phyloP scores from a whole-genome alignment of 768 basidiomycete genomes.

The Boletus coccyginus region DNA sequence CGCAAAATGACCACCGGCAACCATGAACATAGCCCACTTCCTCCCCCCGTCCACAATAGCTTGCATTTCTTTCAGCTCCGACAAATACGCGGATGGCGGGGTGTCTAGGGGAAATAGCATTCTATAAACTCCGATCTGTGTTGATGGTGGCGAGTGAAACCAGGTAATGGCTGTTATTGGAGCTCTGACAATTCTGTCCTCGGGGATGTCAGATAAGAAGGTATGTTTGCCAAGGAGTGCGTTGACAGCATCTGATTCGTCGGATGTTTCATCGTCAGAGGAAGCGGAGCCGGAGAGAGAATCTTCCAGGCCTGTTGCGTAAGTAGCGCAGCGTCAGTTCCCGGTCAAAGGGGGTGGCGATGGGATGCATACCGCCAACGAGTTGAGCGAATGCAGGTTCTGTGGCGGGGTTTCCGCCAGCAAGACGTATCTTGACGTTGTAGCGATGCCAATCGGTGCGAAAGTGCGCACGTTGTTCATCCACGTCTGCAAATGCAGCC shows the following conservation, averaged over 20 bases:
- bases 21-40: slow-evolving; percentile 94
- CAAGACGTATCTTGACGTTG: slow-evolving; percentile 83
- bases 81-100: slow-evolving; percentile 47
- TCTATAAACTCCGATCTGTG: slow-evolving; percentile 88
- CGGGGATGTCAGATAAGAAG: slow-evolving; percentile 47
- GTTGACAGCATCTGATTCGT: slow-evolving; percentile 65
- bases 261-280: slow-evolving; percentile 51
- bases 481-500: slow-evolving; percentile 65
- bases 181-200: slow-evolving; percentile 34
- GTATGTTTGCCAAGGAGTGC: slow-evolving; percentile 59
- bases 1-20: slow-evolving; percentile 97
- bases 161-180: slow-evolving; percentile 75
- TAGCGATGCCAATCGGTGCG: slow-evolving; percentile 98
- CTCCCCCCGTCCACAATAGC: slow-evolving; percentile 50
- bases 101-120: slow-evolving; percentile 59
- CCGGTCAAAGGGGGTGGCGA: background rate
- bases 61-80: slow-evolving; percentile 68
- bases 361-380: slow-evolving; percentile 63
- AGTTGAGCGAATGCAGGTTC: slow-evolving; percentile 74
- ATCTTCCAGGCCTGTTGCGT: slow-evolving; percentile 62
- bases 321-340: background rate
- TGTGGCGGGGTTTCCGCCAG: slow-evolving; percentile 58
- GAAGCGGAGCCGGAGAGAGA: slow-evolving; percentile 93
- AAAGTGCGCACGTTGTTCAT: slow-evolving; percentile 84
- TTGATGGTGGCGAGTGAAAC: slow-evolving; percentile 86